Base-by-base conservation (phyloP, 768 basidiomycete species). In the Jaapia argillacea region DNA sequence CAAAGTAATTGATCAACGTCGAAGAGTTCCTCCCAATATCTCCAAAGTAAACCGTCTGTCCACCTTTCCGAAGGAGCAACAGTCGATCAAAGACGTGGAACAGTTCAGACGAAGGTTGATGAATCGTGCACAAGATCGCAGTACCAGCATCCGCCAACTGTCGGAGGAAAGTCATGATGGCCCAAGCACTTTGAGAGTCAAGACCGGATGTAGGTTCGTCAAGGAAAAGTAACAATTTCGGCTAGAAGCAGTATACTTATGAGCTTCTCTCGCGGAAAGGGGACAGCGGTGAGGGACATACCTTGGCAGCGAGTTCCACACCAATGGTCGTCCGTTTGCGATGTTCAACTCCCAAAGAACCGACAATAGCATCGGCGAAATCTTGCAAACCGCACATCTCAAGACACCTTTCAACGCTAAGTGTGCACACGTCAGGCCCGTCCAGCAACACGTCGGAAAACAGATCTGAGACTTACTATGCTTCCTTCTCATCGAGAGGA, bases 201-300 rank as follows among this genome's bases (percentile, higher is more conserved):
- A 92, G 68, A 26, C 89, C 72, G 7, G 85, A 64, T 0, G 90
- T 93, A 0, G 91, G 91, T 58, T 93, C 89, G 54, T 92, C 90
- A 27, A 90, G 63, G 68, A 93, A 92, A 14, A 93, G 70, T 0
- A 94, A 67, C 0, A 91, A 65, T 57, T 77, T 76, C 1, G 88
- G 90, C 79, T 79, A 46, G 1, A n/a, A n/a, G n/a, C n/a, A n/a
- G 2, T 2, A 18, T 41, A 24, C 2, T 23, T 22, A 13, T 26
- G 18, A 24, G 20, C 24, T 36, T 3, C n/a, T n/a, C n/a, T n/a
- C n/a, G 46, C 83, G 60, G 68, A 84, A 82, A 16, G 89, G 70
- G 12, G n/a, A 22, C 2, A 6, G 18, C 16, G 4, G 5, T 36
- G 42, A 4, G 50, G 31, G 10, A 10, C 31, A 33, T 10, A 61